These are phyloP conservation scores for Fraxinus nigra DNA, from an alignment of 305 asterid species.

Conservation along the genomic window DNA sequence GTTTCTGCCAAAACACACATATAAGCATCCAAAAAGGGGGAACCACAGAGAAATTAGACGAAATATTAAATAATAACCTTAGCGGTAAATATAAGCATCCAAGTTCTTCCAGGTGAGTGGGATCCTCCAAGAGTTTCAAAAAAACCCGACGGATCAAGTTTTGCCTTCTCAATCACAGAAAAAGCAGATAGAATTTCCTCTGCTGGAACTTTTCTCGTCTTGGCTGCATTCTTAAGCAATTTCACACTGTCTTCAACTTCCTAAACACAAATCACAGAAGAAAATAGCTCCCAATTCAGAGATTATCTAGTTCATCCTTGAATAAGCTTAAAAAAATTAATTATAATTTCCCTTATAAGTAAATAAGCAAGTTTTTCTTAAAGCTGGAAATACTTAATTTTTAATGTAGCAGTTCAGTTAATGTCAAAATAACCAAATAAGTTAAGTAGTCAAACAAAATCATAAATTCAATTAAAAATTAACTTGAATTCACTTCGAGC, in stretches of 20 bases:
- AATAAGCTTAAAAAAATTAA: not conserved
- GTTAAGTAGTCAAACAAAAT: not conserved
- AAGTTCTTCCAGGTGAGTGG: conserved; percentile 81
- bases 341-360: not conserved
- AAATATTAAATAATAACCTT: conserved; percentile 40
- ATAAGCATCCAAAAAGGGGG: conserved; percentile 2
- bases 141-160: conserved; percentile 66
- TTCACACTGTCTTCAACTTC: conserved; percentile 66
- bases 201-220: conserved; percentile 66
- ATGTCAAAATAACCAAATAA: not conserved
- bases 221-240: conserved; percentile 78
- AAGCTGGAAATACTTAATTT: not conserved
- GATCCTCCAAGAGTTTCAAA: conserved; percentile 89
- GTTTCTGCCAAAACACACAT: conserved; percentile 49
- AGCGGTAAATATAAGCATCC: conserved; percentile 96
- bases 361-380: not conserved
- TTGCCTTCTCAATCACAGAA: conserved; percentile 77
- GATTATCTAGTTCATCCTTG: not conserved
- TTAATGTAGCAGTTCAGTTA: not conserved
- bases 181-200: conserved; percentile 64
- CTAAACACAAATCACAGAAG: conserved; percentile 29
- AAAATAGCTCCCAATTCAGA: not conserved
- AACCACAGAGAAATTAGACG: not conserved
- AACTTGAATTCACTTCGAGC: not conserved
- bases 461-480: not conserved